A percentile compares a stretch with the other conserved stretches of the same genome.
Evolutionary conservation across 1,284 basidiomycete genomes (phyloP).

Genomic region (Rhodotorula sp.): DNA sequence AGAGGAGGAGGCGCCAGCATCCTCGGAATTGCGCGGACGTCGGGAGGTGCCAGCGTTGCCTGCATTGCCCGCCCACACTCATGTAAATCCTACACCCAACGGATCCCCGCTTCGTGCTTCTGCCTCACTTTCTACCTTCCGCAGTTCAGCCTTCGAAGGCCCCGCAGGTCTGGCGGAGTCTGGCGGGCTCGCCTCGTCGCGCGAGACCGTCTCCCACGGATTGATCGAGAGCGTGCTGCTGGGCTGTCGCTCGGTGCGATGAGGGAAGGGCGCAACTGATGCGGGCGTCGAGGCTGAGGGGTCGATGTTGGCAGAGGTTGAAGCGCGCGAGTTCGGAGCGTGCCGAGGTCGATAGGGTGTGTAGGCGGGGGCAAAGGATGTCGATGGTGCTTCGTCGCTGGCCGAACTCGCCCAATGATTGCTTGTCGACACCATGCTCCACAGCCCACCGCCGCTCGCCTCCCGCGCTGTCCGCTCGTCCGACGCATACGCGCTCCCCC

Average conservation of each 20-base stretch:
- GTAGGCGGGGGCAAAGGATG: conserved; percentile 1
- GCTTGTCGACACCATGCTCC: conserved; percentile 22
- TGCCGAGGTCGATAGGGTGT: conserved; percentile 9
- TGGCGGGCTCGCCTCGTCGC: conserved; percentile 5
- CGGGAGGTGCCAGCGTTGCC: too few relatives aligned
- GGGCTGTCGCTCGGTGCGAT: neutral
- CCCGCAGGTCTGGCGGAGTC: conserved; percentile 21
- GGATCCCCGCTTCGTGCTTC: too few relatives aligned
- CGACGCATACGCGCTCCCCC: neutral
- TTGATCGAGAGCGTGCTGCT: conserved; percentile 23
- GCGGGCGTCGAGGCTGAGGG: neutral
- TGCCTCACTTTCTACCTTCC: too few relatives aligned
- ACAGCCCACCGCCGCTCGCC: conserved; percentile 5
- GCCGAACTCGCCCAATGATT: conserved; percentile 10
- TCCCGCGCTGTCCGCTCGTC: neutral
- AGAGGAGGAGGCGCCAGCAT: too few relatives aligned
- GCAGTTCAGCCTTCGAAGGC: conserved; percentile 15
- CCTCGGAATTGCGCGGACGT: too few relatives aligned
- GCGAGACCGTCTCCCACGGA: conserved; percentile 26
- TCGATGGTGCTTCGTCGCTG: neutral
- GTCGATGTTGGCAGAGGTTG: neutral
- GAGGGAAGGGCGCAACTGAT: neutral
- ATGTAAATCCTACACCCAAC: too few relatives aligned
- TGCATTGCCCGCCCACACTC: too few relatives aligned
- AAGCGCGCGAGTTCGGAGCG: neutral